phyloP scores from a whole-genome alignment of 805 yeast genomes.

The Candida ovalis region DNA sequence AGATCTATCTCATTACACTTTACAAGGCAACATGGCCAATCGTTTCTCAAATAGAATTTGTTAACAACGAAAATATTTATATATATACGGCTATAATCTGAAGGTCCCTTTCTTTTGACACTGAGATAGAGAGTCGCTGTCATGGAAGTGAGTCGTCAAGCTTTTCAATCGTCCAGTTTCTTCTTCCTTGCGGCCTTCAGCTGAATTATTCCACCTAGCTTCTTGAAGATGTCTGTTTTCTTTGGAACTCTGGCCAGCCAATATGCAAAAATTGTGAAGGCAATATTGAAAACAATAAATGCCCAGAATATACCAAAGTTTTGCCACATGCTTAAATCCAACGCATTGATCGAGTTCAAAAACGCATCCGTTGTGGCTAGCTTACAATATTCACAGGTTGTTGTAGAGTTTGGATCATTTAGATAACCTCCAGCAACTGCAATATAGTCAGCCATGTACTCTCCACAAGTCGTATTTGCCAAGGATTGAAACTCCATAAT shows the following conservation, averaged over 20 bases:
- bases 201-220: neutral
- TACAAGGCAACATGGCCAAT: too few relatives aligned
- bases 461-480: conserved; percentile 51
- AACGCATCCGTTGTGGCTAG: conserved; percentile 48
- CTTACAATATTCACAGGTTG: conserved; percentile 57
- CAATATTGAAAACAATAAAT: conserved; percentile 39
- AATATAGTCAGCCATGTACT: conserved; percentile 40
- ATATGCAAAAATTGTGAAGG: conserved; percentile 11
- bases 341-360: conserved; percentile 34
- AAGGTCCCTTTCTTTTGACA: too few relatives aligned
- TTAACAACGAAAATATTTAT: too few relatives aligned
- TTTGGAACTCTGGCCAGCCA: conserved; percentile 5
- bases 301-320: conserved; percentile 48
- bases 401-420: conserved; percentile 37
- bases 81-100: too few relatives aligned
- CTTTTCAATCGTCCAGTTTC: neutral
- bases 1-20: too few relatives aligned
- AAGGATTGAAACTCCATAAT: conserved; percentile 44
- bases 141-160: conserved; percentile 3
- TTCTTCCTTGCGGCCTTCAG: neutral
- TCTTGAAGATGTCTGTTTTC: conserved; percentile 7
- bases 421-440: conserved; percentile 43
- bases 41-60: too few relatives aligned
- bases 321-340: conserved; percentile 51
- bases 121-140: conserved; percentile 8